Evolutionary conservation across 2,329 filamentous ascomycete species (phyloP), one percentile per base, ranked within the genome.

Genomic region (Aspergillus clavatus): DNA sequence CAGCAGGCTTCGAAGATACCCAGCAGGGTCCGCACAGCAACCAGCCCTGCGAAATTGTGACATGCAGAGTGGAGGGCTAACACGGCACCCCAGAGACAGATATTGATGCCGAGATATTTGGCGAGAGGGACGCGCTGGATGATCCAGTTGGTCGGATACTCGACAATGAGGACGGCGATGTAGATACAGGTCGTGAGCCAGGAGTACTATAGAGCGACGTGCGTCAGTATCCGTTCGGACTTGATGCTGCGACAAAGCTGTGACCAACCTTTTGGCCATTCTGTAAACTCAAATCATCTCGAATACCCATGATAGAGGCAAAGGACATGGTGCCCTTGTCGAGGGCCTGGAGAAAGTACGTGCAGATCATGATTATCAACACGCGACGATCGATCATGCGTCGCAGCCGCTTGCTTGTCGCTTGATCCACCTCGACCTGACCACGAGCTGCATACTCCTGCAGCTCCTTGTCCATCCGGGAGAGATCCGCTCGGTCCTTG

Each of bases 161-260:
- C 84, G 52, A 86, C 83, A 38, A 83, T 66, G 7, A 88, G 70
- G 16, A 87, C 81, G 41, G 79, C 82, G 49, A 87, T 81, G 69
- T 87, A 88, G 52, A 88, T 85, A 72, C 81, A 86, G 10, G 83
- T 86, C 0, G 81, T 85, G 41, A 89, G 71, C 84, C 84, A 88
- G 21, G 76, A 79, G 61, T 82, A 89, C 68, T 87, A 61, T n/a
- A n/a, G 14, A 63, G 8, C 52, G 14, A 40, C 38, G 24, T 18
- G 24, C 26, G 24, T 39, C 27, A 31, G 27, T 12, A 38, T 47
- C 7, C 23, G 7, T 27, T 12, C n/a, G n/a, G n/a, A n/a, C n/a
- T n/a, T n/a, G n/a, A n/a, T n/a, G n/a, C n/a, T n/a, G n/a, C n/a
- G n/a, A n/a, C 18, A n/a, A 18, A 19, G 2, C 2, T 14, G 5